Conservation (phyloP, 2,329 filamentous ascomycete genomes). For the Nigrospora oryzae region DNA sequence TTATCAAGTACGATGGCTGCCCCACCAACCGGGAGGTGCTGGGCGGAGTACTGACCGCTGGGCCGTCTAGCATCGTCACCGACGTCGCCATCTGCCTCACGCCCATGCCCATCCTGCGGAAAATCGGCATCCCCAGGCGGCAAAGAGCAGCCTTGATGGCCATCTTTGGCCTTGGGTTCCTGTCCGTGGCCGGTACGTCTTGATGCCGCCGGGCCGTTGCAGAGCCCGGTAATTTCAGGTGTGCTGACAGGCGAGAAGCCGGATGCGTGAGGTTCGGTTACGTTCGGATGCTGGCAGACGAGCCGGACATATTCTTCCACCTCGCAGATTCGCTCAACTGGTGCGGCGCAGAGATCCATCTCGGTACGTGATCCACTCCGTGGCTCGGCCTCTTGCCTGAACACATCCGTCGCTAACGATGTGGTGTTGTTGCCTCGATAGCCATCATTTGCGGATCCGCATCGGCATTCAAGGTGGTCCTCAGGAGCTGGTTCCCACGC, state of each 20-base stretch:
- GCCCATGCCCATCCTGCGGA: slow-evolving; percentile 6
- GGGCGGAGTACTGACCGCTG: too few relatives aligned
- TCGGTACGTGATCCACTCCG: slow-evolving; percentile 1
- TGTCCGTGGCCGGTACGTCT: slow-evolving; percentile 4
- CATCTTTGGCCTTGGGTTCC: slow-evolving; percentile 5
- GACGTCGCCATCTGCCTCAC: slow-evolving; percentile 5
- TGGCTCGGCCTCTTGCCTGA: not conserved
- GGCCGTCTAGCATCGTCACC: slow-evolving; percentile 1
- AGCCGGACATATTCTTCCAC: slow-evolving; percentile 5
- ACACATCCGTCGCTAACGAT: too few relatives aligned
- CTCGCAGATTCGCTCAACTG: slow-evolving; percentile 7
- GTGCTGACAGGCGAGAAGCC: not conserved
- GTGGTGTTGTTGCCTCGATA: too few relatives aligned
- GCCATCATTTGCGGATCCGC: slow-evolving; percentile 7
- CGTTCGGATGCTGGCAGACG: slow-evolving; percentile 5
- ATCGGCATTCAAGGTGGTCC: slow-evolving; percentile 1
- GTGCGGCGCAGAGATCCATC: slow-evolving; percentile 7
- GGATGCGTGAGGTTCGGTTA: slow-evolving; percentile 6
- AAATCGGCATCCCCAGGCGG: slow-evolving; percentile 2
- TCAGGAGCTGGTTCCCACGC: not conserved
- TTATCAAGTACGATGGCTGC: not conserved
- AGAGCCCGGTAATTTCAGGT: too few relatives aligned
- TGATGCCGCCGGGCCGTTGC: not conserved
- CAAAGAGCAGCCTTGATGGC: slow-evolving; percentile 2
- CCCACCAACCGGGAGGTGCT: not conserved